These are phyloP conservation scores for Backusella tuberculispora DNA, from an alignment of 192 early-diverging fungal genomes.

Conservation along the genomic window DNA sequence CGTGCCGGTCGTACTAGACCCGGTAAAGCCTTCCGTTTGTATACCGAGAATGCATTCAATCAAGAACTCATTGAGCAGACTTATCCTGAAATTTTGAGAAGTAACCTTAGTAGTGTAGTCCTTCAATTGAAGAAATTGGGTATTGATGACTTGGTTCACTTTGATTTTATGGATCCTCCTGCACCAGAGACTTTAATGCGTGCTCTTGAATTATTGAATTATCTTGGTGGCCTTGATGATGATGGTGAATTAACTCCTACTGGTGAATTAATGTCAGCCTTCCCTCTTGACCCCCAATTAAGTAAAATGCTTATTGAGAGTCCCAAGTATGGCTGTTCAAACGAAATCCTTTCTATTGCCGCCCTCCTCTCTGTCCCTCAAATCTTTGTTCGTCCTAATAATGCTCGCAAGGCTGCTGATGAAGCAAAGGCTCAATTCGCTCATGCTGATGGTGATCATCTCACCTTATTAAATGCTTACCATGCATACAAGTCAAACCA, in stretches of 20 bases:
- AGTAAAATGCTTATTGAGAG: constrained; percentile 91
- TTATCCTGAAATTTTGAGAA: constrained; percentile 97
- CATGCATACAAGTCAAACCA: constrained; percentile 80
- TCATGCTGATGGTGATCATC: constrained; percentile 94
- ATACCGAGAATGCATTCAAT: constrained; percentile 95
- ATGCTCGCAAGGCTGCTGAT: constrained; percentile 86
- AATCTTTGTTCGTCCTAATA: constrained; percentile 90
- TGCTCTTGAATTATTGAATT: constrained; percentile 94
- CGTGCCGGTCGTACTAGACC: constrained; percentile 98
- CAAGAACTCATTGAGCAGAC: constrained; percentile 96
- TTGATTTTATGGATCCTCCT: constrained; percentile 99
- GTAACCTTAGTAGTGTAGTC: constrained; percentile 95
- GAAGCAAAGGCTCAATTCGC: constrained; percentile 92
- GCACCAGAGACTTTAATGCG: constrained; percentile 99
- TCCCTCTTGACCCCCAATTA: constrained; percentile 97
- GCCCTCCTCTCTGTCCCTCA: constrained; percentile 93
- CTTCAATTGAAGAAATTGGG: constrained; percentile 97
- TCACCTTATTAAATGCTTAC: constrained; percentile 96
- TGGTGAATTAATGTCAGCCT: constrained; percentile 91
- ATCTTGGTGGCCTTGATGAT: constrained; percentile 92
- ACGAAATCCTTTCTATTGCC: constrained; percentile 94
- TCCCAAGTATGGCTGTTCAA: constrained; percentile 84
- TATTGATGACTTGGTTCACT: constrained; percentile 96
- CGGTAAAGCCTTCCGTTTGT: constrained; percentile 97
- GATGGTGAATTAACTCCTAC: constrained; percentile 89